Evolutionary conservation across 768 basidiomycete species (phyloP), one percentile per base, ranked within the genome.

Genomic region (Boletus subparvulus): DNA sequence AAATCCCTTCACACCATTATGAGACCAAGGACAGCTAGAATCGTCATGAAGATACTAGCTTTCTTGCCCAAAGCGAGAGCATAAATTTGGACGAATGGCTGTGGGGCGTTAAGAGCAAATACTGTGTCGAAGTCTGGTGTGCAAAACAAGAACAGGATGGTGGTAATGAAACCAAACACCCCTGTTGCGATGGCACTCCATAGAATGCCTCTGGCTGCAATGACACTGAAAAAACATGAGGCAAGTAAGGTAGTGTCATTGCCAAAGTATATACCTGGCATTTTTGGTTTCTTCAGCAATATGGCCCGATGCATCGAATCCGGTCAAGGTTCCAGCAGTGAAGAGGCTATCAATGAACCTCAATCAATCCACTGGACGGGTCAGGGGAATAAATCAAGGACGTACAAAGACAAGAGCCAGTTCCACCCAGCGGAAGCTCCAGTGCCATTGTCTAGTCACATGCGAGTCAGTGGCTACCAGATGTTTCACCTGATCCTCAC

Each of bases 61-160:
- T 84, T 85, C 66, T 81, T 86, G 8, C 94, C 94, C 5, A 96
- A 73, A 1, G 94, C 92, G 52, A 92, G 73, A 1, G 86, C 86
- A 68, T 94, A 96, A 13, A 97, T 78, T 62, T 87, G 88, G 13
- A 95, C 93, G 61, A 95, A 97, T 0, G 94, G 94, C 66, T 97
- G 93, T 0, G 94, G 94, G 0, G 93, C 91, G 30, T 83, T 74
- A 19, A 95, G 77, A 5, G 85, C 73, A 68, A 93, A 94, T 30
- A 94, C 73, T 0, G 82, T 80, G 62, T 91, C 81, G 57, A 92
- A 77, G 65, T 90, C 85, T 4, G 92, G 92, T 3, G 85, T 87
- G 72, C 90, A 93, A 70, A 92, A 94, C 35, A 94, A 73, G 76
- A 92, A 92, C 16, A 93, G 77, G 50, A 93, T 88, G 6, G 85